phyloP scores from a whole-genome alignment of 176 grass and related monocot genomes.

The Musa itinerans region DNA sequence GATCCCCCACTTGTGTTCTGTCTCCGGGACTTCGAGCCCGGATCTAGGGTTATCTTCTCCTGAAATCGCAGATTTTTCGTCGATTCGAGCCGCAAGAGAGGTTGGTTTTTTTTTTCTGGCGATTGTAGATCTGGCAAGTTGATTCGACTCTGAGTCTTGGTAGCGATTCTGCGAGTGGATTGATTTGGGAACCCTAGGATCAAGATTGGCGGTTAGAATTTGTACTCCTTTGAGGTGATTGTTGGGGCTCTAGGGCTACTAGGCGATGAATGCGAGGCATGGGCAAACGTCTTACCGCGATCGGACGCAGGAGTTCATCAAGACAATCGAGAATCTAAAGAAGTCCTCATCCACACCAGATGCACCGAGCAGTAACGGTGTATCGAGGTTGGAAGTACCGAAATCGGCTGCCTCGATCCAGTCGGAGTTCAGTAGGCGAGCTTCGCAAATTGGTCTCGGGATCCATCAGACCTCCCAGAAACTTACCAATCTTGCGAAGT shows the following conservation, averaged over 20 bases:
- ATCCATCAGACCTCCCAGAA: slow-evolving; percentile 18
- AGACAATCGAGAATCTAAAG: slow-evolving; percentile 1
- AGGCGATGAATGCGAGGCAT: background rate
- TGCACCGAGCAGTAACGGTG: slow-evolving; percentile 4
- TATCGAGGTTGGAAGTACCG: background rate
- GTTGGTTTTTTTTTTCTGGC: too few relatives aligned
- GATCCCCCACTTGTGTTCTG: too few relatives aligned
- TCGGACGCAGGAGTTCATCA: slow-evolving; percentile 14
- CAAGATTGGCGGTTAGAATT: too few relatives aligned
- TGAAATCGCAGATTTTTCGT: too few relatives aligned
- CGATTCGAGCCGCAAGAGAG: too few relatives aligned
- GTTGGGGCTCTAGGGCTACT: background rate
- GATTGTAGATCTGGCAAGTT: too few relatives aligned
- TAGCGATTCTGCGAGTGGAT: too few relatives aligned
- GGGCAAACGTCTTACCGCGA: slow-evolving; percentile 12
- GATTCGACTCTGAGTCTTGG: too few relatives aligned
- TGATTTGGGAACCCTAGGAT: too few relatives aligned
- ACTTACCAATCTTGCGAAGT: slow-evolving; percentile 8
- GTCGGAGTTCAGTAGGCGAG: slow-evolving; percentile 15
- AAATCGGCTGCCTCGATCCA: slow-evolving; percentile 2
- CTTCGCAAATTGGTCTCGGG: slow-evolving; percentile 12
- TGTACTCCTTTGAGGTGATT: too few relatives aligned
- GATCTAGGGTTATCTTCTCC: too few relatives aligned
- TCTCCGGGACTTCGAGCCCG: too few relatives aligned
- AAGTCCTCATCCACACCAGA: background rate